Base-by-base conservation (phyloP, 2,329 filamentous ascomycete species). In the Gremmenia infestans region DNA sequence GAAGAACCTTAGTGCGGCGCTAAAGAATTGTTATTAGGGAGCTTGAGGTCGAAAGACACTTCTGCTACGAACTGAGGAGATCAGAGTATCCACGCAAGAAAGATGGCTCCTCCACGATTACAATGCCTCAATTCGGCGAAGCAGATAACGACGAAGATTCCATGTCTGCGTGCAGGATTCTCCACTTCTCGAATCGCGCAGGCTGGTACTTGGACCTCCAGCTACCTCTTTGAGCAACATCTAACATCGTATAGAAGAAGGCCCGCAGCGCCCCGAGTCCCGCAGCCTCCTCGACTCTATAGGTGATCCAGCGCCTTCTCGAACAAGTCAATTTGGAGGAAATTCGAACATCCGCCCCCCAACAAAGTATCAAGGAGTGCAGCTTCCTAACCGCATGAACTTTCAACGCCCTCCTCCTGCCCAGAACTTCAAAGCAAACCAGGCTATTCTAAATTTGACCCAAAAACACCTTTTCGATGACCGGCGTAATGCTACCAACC, bases 51-150 rank as follows among this genome's bases (percentile, higher is more conserved):
- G 25, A 25, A 50, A 28, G 15, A 55, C 42, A 53, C 22, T 43
- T 35, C n/a, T 15, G 25, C 15, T 36, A 40, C 40, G 12, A 37
- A 46, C 5, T 14, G 49, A 48, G 32, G 48, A 52, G 48, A 49
- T 50, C 43, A 46, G 52, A 55, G 40, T 25, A 47, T 23, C 12
- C 50, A 19, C 1, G 4, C 11, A 25, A 15, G 14, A 48, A 25
- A 43, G 42, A 68, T 61, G 62, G 63, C 64, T 48, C 58, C 63
- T 58, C 63, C 60, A 63, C 60, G 65, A 58, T 60, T 67, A 54
- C 67, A 66, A 63, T 69, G 67, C 39, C 58, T 68, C 53, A 65
- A 67, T 62, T 54, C 55, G 32, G 25, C 54, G 25, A 59, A 42
- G 56, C 49, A 54, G 22, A 32, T 57, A n/a, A 39, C 43, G 17